Conservation (phyloP, 2,329 filamentous ascomycete genomes). For the Arthrocladium fulminans region DNA sequence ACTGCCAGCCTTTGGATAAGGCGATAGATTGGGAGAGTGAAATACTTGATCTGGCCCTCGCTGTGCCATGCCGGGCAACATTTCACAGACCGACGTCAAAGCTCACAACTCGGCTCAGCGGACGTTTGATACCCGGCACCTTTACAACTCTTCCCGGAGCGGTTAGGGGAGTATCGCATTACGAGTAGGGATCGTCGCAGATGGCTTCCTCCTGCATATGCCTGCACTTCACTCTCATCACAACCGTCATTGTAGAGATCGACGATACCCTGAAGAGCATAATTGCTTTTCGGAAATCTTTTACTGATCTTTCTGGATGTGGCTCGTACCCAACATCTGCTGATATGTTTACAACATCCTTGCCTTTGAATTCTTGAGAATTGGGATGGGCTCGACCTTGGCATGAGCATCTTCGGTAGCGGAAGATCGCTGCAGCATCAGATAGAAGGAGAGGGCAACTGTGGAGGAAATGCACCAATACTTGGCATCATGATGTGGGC, state of each 20-base stretch:
- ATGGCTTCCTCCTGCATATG: conserved; percentile 39
- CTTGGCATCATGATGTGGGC: no score
- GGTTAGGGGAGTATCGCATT: conserved; percentile 42
- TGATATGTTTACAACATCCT: conserved; percentile 19
- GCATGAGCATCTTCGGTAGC: conserved; percentile 17
- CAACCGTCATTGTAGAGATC: conserved; percentile 41
- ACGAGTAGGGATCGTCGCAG: conserved; percentile 43
- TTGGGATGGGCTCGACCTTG: conserved; percentile 22
- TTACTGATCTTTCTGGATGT: conserved; percentile 29
- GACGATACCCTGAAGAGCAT: conserved; percentile 36
- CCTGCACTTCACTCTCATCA: conserved; percentile 41
- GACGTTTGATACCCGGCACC: no score
- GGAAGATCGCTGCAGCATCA: neutral
- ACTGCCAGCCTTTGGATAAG: neutral
- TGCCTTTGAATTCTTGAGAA: conserved; percentile 20
- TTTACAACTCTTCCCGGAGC: no score
- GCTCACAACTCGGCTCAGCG: no score
- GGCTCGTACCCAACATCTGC: conserved; percentile 35
- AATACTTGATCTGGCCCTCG: neutral
- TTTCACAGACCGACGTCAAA: neutral
- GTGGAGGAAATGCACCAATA: no score
- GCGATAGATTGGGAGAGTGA: neutral
- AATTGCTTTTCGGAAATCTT: conserved; percentile 30
- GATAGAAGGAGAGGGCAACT: no score
- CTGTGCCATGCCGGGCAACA: neutral